A percentile compares a stretch with the other conserved stretches of the same genome.
These are phyloP conservation scores for Metschnikowia noctiluminum DNA, from an alignment of 805 yeast genomes.

Conservation along the genomic window DNA sequence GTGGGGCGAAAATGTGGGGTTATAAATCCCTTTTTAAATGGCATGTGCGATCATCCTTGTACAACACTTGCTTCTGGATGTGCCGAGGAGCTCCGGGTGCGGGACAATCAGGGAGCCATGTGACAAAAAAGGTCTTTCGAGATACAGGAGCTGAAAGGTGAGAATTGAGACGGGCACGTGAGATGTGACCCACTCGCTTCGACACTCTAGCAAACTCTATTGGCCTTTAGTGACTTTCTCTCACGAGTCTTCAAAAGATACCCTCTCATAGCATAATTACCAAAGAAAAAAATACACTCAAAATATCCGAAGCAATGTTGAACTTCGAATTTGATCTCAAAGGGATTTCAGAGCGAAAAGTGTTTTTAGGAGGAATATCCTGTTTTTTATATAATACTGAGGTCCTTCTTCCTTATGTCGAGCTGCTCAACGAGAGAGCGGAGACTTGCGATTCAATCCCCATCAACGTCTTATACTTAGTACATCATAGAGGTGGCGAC, in stretches of 20 bases:
- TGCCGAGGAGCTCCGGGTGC: too few species aligned
- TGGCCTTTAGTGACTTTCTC: too few species aligned
- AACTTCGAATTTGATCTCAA: slow-evolving; percentile 10
- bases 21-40: neutral
- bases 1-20: neutral
- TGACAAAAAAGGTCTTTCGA: neutral
- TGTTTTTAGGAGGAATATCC: slow-evolving; percentile 44
- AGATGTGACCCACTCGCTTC: too few species aligned
- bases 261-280: neutral
- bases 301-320: slow-evolving; percentile 7
- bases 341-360: slow-evolving; percentile 6
- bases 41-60: neutral
- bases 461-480: slow-evolving; percentile 40
- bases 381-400: slow-evolving; percentile 43
- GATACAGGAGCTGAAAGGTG: too few species aligned
- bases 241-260: neutral
- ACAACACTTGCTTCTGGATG: neutral
- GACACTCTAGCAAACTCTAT: too few species aligned
- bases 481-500: slow-evolving; percentile 45
- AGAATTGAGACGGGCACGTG: too few species aligned
- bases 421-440: slow-evolving; percentile 12
- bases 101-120: neutral
- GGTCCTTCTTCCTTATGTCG: slow-evolving; percentile 25
- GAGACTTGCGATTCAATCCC: slow-evolving; percentile 21
- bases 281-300: neutral